Evolutionary conservation across 345 rosid genomes (phyloP), one percentile per base, ranked within the genome.

Genomic region (Trapa bicornis): DNA sequence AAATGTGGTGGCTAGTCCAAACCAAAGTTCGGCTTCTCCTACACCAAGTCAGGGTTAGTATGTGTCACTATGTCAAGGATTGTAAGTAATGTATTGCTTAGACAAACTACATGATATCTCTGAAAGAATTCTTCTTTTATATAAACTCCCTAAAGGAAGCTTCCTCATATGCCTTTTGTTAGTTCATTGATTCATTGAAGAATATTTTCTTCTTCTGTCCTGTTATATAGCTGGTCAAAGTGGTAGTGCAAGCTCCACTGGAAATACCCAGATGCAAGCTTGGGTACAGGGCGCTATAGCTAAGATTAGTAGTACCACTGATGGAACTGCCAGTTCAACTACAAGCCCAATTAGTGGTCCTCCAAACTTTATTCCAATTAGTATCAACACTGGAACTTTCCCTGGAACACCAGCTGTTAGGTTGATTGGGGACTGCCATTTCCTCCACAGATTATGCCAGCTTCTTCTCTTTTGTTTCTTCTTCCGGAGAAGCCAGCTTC

Each of bases 391-490:
- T 41, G 99, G 97, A 79, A 91, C 97, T 68, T 95, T 95, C 80
- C 99, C 97, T 47, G 99, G 99, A 82, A 95, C 99, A 48, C 97
- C 99, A 14, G 99, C 99, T 80, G 99, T 95, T 64, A 80, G 99
- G 80, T 95, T 95, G 68, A 95, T 95, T 80, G 99, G 97, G 48
- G 99, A 95, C 78, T 89, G 97, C 82, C 97, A 95, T 83, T 95
- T 95, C 75, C 97, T 95, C 78, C 97, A 91, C 72, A 91, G 97
- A 77, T 80, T 95, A 78, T 95, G 99, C 70, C 97, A 95, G 75
- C 94, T 95, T 68, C 79, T 91, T 75, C 90, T 95, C 64, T 95
- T 95, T 79, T 91, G 97, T 79, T 95, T 76, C 79, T 82, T 87
- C 86, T 89, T 89, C 76, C 92, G 97, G 71, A 75, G 91, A 70